Evolutionary conservation across 805 yeast species (phyloP).

Genomic region (Candida nonsorbophila): DNA sequence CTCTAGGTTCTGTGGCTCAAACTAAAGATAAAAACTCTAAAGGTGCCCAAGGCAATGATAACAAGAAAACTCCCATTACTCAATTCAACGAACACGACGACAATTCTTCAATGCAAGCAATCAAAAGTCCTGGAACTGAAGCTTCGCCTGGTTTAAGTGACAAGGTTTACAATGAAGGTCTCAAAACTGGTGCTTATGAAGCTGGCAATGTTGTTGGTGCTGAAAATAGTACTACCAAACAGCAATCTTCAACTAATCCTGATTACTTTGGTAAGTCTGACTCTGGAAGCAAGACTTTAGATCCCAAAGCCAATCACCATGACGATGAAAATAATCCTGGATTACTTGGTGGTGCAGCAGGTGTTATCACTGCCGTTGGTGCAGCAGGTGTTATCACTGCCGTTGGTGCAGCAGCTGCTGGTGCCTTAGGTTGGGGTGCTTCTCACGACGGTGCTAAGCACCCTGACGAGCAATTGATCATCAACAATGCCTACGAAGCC

Average conservation of each 20-base stretch:
- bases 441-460: background rate
- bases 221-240: conserved; percentile 2
- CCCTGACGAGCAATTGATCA: conserved; percentile 3
- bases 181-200: conserved; percentile 13
- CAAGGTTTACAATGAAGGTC: conserved; percentile 14
- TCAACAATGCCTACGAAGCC: conserved; percentile 9
- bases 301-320: conserved; percentile 7
- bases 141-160: conserved; percentile 4
- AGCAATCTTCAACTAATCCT: conserved; percentile 3
- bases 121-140: conserved; percentile 8
- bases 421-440: conserved; percentile 5
- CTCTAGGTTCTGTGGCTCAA: too few relatives aligned
- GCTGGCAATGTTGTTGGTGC: conserved; percentile 9
- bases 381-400: conserved; percentile 2
- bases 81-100: conserved; percentile 6
- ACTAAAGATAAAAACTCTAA: too few relatives aligned
- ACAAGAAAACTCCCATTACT: too few relatives aligned
- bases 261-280: background rate
- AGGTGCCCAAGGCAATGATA: too few relatives aligned
- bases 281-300: conserved; percentile 5
- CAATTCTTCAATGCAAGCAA: conserved; percentile 7
- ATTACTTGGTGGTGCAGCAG: conserved; percentile 15
- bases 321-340: conserved; percentile 6
- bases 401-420: conserved; percentile 9
- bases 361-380: conserved; percentile 10